Conservation (phyloP, 192 early-diverging fungal genomes). For the Borealophlyctis nickersoniae region DNA sequence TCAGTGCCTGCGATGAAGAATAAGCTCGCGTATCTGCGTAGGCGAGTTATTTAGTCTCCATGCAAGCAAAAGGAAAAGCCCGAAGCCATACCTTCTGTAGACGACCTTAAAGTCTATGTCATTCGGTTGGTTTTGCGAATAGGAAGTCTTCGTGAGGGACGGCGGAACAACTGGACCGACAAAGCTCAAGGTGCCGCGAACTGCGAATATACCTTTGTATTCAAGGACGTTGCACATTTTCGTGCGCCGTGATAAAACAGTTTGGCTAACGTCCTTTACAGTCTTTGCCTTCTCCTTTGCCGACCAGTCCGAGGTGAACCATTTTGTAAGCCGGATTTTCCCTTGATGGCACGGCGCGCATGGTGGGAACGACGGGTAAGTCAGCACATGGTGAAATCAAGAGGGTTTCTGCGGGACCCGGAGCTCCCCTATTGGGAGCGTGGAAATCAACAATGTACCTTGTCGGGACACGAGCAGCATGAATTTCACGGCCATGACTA, state of each 20-base stretch:
- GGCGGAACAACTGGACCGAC: not conserved
- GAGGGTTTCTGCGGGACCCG: not conserved
- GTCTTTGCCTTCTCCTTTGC: slow-evolving; percentile 92
- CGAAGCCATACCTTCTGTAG: slow-evolving; percentile 53
- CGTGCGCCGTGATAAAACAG: slow-evolving; percentile 80
- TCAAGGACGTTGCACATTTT: slow-evolving; percentile 99
- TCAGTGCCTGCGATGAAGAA: slow-evolving; percentile 97
- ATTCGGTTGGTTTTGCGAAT: not conserved
- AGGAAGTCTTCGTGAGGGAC: not conserved
- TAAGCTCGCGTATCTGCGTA: slow-evolving; percentile 88
- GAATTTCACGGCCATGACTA: slow-evolving; percentile 54
- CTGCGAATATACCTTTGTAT: slow-evolving; percentile 73
- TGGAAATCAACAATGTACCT: slow-evolving; percentile 16
- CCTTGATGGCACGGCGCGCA: slow-evolving; percentile 15
- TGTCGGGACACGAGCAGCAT: slow-evolving; percentile 51
- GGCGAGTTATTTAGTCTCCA: too few relatives aligned
- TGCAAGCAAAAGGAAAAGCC: too few relatives aligned
- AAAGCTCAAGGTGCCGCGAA: not conserved
- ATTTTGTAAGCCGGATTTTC: slow-evolving; percentile 57
- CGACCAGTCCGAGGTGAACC: slow-evolving; percentile 55
- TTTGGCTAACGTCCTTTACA: slow-evolving; percentile 88
- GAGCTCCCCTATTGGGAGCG: not conserved
- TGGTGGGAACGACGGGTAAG: not conserved
- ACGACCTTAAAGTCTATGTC: slow-evolving; percentile 69
- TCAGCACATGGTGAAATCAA: not conserved